Evolutionary conservation across 495 filamentous ascomycete species (phyloP), one percentile per base, ranked within the genome.

Genomic region (Schizothecium vesticola): DNA sequence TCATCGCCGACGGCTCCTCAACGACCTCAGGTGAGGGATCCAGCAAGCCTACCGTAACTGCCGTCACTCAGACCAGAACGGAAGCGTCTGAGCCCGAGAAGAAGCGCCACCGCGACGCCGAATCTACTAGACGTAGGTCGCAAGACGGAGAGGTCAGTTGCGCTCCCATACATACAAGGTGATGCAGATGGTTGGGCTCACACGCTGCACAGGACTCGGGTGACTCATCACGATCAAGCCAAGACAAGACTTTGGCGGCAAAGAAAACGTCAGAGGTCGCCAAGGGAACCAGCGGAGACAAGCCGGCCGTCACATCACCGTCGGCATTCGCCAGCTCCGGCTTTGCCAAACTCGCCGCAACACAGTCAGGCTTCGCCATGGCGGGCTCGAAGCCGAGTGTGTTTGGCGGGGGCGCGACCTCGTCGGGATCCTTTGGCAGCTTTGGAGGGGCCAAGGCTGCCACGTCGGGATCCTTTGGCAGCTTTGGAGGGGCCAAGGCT

Each of bases 41-140:
- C 61, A 62, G 66, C 56, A 74, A 72, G 60, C 67, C 67, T 23
- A 56, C 55, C 55, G 70, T 66, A 56, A 67, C 73, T 28, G 70
- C 70, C n/a, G 64, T 69, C 21, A 67, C 75, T 28, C 68, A 77
- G 33, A 80, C 70, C 67, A 76, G 83, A 57, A 79, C 80, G 31
- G 76, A 79, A 58, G 74, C 81, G 60, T 80, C 79, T 56, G 85
- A 84, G 69, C 85, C 85, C 33, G 84, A 87, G 77, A 87, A 86
- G 77, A 87, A 87, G 73, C 79, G 85, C 1, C 77, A 79, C 24
- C 78, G 84, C 31, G 84, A 86, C 67, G 71, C 73, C 31, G 73
- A 76, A 24, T 69, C 69, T 7, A 72, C 68, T 7, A 61, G 68
- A 28, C 36, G 63, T 62, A 61, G 69, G 19, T 71, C 68, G 25